Evolutionary conservation across 202 grass and related monocot species (phyloP).

Genomic region (Setaria viridis): DNA sequence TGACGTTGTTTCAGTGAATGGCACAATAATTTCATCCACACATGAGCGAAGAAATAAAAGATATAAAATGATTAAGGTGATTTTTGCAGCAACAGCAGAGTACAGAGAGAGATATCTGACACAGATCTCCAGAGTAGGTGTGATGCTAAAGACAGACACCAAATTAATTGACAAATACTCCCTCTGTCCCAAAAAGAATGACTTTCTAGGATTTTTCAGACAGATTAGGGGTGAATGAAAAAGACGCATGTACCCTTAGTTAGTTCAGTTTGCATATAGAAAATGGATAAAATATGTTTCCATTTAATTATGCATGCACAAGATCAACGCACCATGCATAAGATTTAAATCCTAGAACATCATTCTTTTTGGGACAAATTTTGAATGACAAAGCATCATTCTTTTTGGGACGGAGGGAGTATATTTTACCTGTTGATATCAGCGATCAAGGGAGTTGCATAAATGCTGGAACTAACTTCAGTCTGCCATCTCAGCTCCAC

Average conservation of each 20-base stretch:
- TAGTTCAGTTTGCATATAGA: no score
- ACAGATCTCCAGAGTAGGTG: constrained; percentile 16
- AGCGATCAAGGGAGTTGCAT: constrained; percentile 87
- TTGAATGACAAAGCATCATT: no score
- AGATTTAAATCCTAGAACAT: no score
- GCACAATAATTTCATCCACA: neutral
- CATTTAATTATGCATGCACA: no score
- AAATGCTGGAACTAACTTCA: constrained; percentile 98
- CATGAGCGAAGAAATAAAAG: constrained; percentile 23
- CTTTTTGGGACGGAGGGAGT: no score
- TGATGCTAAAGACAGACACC: constrained; percentile 23
- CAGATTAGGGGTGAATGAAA: no score
- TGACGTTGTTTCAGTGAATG: constrained; percentile 1
- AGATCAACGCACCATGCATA: no score
- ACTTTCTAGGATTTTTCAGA: no score
- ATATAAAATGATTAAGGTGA: constrained; percentile 9
- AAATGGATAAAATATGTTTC: no score
- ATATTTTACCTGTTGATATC: constrained; percentile 94
- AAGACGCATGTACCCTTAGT: no score
- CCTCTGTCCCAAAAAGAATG: no score
- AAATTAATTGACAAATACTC: constrained; percentile 12
- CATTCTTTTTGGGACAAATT: no score
- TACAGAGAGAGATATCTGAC: constrained; percentile 19
- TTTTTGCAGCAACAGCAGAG: neutral
- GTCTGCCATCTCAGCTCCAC: constrained; percentile 97